A percentile compares a stretch with the other conserved stretches of the same genome.
These are phyloP conservation scores for Aspergillus uvarum DNA, from an alignment of 2,329 filamentous ascomycete genomes.

Conservation along the genomic window DNA sequence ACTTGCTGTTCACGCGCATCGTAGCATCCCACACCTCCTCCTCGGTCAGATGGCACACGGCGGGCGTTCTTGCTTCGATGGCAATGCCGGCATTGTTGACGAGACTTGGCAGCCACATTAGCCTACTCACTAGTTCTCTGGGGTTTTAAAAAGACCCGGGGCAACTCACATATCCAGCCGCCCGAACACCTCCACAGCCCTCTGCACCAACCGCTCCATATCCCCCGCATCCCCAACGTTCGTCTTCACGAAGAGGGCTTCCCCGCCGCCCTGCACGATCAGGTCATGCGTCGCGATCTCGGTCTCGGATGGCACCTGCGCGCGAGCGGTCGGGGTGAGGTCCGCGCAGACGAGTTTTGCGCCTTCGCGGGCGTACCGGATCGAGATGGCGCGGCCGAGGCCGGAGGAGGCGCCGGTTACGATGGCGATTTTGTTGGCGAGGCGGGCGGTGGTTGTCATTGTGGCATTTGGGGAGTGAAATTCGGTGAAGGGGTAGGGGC, in stretches of 20 bases:
- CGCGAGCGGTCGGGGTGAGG: slow-evolving; percentile 21
- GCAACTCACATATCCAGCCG: slow-evolving; percentile 44
- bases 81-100: no score
- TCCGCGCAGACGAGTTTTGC: slow-evolving; percentile 46
- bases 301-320: slow-evolving; percentile 31
- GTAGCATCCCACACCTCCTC: slow-evolving; percentile 49
- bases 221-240: slow-evolving; percentile 43
- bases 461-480: no score
- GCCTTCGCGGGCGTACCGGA: slow-evolving; percentile 43
- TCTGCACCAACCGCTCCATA: slow-evolving; percentile 41
- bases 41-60: slow-evolving; percentile 45
- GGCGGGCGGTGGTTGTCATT: slow-evolving; percentile 5
- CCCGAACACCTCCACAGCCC: slow-evolving; percentile 38
- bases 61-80: no score
- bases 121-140: no score
- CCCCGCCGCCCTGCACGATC: slow-evolving; percentile 36
- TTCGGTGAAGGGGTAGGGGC: no score
- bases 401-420: slow-evolving; percentile 51
- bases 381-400: slow-evolving; percentile 47
- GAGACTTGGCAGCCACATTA: no score
- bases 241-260: slow-evolving; percentile 45
- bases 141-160: no score
- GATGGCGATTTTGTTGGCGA: slow-evolving; percentile 39
- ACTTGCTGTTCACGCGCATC: slow-evolving; percentile 40
- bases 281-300: slow-evolving; percentile 39